Conservation (phyloP, 2,329 filamentous ascomycete species). For the Drechslerella dactyloides region DNA sequence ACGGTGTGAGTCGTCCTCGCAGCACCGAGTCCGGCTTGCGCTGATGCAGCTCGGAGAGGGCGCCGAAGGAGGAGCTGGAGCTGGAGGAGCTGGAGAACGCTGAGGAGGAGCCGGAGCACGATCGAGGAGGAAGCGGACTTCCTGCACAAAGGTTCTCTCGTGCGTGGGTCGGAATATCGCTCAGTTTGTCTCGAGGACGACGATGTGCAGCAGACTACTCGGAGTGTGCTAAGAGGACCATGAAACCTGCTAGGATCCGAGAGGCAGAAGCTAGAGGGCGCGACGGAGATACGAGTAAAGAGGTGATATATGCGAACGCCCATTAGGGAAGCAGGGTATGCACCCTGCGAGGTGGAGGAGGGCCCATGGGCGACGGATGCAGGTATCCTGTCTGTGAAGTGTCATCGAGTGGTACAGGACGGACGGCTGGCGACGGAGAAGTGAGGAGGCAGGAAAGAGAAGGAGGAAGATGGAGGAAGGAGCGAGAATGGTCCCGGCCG, state of each 20-base stretch:
- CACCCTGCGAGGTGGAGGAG: not conserved
- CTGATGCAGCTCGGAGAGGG: not conserved
- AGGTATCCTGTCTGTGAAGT: too few relatives aligned
- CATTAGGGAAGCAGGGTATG: not conserved
- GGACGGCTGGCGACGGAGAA: too few relatives aligned
- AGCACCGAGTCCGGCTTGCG: not conserved
- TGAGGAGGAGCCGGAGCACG: not conserved
- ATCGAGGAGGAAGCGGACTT: too few relatives aligned
- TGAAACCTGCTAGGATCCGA: not conserved
- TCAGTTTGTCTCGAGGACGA: too few relatives aligned
- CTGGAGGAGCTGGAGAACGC: too few relatives aligned
- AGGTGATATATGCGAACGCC: not conserved
- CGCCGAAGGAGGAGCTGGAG: not conserved
- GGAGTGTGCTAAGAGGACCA: not conserved
- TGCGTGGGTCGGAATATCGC: too few relatives aligned
- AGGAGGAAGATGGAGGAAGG: too few relatives aligned
- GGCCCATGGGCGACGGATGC: not conserved
- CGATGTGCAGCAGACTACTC: not conserved
- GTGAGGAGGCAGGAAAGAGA: too few relatives aligned
- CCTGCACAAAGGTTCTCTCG: too few relatives aligned
- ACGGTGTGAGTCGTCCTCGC: not conserved
- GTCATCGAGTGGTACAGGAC: too few relatives aligned
- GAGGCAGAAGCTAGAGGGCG: not conserved
- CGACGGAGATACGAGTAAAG: not conserved
- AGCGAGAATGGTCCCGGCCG: too few relatives aligned